phyloP scores from a whole-genome alignment of 192 early-diverging fungal species.

The Dissophora globulifera region DNA sequence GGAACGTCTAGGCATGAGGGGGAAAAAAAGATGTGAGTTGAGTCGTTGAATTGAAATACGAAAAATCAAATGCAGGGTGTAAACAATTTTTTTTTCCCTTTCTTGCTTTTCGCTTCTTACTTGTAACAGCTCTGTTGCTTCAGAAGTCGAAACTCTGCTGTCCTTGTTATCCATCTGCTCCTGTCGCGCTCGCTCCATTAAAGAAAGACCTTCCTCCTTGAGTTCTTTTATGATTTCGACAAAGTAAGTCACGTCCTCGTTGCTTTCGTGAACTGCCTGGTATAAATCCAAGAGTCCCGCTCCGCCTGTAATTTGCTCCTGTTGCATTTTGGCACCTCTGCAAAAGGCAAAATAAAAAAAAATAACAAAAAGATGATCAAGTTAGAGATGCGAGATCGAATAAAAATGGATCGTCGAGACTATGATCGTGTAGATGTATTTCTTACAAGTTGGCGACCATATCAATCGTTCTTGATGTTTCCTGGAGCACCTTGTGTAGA shows the following conservation, averaged over 20 bases:
- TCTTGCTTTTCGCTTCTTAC: neutral
- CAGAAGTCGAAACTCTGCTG: neutral
- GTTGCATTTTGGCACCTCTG: neutral
- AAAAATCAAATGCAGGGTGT: neutral
- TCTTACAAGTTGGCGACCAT: no score
- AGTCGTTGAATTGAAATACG: no score
- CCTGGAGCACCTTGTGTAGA: constrained; percentile 1
- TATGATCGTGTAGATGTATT: no score
- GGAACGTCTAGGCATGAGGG: constrained; percentile 10
- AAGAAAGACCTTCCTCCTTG: neutral
- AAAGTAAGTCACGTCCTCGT: constrained; percentile 2
- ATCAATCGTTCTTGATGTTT: neutral
- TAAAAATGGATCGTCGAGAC: no score
- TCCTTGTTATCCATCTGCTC: neutral
- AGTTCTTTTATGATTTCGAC: neutral
- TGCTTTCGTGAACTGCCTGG: neutral
- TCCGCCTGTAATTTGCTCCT: neutral
- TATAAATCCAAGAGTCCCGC: neutral
- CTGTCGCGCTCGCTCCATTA: neutral
- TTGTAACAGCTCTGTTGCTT: constrained; percentile 9
- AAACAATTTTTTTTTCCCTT: neutral
- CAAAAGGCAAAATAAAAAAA: neutral
- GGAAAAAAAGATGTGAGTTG: no score
- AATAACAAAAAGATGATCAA: neutral
- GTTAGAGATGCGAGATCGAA: no score